Evolutionary conservation across 2,329 filamentous ascomycete genomes (phyloP).

Genomic region (Colletotrichum sp.): DNA sequence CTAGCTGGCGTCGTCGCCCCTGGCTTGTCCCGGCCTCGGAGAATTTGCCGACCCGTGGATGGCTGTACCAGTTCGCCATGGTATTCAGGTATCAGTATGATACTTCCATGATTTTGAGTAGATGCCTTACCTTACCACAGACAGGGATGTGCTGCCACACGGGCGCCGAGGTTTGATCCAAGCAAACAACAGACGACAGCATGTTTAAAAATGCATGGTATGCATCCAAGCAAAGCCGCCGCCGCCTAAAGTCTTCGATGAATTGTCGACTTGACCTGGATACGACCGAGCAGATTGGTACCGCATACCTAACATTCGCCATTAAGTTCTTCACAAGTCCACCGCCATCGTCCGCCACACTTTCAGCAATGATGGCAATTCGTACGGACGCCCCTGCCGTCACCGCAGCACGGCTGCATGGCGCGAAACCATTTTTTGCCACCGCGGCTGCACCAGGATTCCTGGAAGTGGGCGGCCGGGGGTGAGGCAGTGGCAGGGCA

Average conservation of each 20-base stretch:
- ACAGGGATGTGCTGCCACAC: not conserved
- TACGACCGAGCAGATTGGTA: not conserved
- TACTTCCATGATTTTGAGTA: not conserved
- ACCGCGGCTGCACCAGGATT: slow-evolving; percentile 6
- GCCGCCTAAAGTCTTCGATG: not conserved
- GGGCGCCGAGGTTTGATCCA: not conserved
- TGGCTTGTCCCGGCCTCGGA: not conserved
- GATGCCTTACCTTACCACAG: not conserved
- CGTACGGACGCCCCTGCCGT: not conserved
- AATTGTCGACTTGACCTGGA: not conserved
- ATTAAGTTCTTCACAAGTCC: not conserved
- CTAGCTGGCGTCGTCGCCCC: not conserved
- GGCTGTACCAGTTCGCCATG: not conserved
- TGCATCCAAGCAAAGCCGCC: not conserved
- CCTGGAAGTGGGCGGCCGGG: not conserved
- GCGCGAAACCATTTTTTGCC: not conserved
- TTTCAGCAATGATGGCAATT: not conserved
- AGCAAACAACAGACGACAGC: not conserved
- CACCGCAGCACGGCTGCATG: not conserved
- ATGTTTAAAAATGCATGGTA: not conserved
- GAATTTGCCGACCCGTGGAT: not conserved
- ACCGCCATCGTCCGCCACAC: not conserved
- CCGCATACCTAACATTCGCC: not conserved
- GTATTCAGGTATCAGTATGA: not conserved
- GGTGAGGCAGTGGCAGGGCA: not conserved